phyloP scores from a whole-genome alignment of 805 yeast species.

The Cyberlindnera mississippiensis region DNA sequence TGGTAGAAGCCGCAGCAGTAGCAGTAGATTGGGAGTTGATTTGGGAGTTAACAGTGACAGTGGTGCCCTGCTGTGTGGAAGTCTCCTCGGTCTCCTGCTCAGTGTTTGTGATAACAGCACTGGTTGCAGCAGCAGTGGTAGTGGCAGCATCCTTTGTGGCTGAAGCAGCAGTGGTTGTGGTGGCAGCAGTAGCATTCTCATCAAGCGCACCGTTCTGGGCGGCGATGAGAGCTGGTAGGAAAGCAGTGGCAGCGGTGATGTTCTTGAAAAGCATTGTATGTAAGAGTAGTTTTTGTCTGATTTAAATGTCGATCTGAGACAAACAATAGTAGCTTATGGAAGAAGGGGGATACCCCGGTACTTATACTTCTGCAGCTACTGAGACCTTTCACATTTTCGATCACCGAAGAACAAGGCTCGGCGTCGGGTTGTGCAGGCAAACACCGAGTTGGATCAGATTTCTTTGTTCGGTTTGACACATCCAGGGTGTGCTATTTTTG shows the following conservation, averaged over 20 bases:
- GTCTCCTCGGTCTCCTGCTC: slow-evolving; percentile 1
- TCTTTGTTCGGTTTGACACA: slow-evolving; percentile 2
- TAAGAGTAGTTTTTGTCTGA: background rate
- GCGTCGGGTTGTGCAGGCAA: background rate
- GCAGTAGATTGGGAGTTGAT: slow-evolving; percentile 1
- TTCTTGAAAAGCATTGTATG: slow-evolving; percentile 16
- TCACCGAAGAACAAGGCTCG: background rate
- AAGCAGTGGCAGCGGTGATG: slow-evolving; percentile 10
- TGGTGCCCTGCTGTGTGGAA: background rate
- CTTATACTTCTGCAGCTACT: background rate
- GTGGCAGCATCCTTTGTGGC: slow-evolving; percentile 5
- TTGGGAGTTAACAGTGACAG: background rate
- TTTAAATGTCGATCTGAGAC: background rate
- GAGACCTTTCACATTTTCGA: background rate
- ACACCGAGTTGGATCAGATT: background rate
- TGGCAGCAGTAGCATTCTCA: slow-evolving; percentile 7
- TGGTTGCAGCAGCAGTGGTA: slow-evolving; percentile 2
- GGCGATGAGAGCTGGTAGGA: slow-evolving; percentile 8
- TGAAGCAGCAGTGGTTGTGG: slow-evolving; percentile 6
- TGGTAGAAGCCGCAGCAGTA: slow-evolving; percentile 10
- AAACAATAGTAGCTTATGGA: background rate
- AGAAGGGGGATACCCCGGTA: background rate
- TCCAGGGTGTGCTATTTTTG: slow-evolving; percentile 2
- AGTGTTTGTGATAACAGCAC: slow-evolving; percentile 1
- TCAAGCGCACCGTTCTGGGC: slow-evolving; percentile 16